phyloP scores from a whole-genome alignment of 805 yeast genomes.

The Pichia pseudocactophila region DNA sequence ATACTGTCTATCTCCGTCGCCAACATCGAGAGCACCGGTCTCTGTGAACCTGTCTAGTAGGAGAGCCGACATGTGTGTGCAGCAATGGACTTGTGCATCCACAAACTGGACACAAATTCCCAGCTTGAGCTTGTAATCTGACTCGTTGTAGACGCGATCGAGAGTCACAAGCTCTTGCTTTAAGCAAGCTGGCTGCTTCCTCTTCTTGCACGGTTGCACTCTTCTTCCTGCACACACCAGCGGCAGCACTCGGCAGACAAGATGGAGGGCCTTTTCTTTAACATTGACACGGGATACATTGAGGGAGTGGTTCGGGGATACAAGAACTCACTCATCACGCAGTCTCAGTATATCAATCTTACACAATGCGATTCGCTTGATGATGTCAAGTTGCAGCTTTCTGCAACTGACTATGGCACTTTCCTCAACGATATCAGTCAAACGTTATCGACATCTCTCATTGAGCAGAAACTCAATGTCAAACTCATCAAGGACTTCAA shows the following conservation, averaged over 20 bases:
- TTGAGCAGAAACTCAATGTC: conserved; percentile 68
- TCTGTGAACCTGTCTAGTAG: too few relatives aligned
- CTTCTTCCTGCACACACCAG: background rate
- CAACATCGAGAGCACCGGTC: too few relatives aligned
- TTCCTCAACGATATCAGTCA: conserved; percentile 76
- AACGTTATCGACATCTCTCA: conserved; percentile 76
- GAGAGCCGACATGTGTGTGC: too few relatives aligned
- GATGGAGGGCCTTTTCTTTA: conserved; percentile 96
- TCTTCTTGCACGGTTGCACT: background rate
- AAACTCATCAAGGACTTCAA: conserved; percentile 78
- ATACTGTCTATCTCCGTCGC: too few relatives aligned
- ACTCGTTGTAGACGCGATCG: too few relatives aligned
- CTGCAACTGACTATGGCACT: conserved; percentile 94
- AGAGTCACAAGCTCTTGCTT: too few relatives aligned
- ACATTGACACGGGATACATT: conserved; percentile 79
- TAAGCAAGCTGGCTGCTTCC: conserved; percentile 2
- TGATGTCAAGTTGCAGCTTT: conserved; percentile 85
- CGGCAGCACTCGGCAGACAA: too few relatives aligned
- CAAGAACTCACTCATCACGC: conserved; percentile 68
- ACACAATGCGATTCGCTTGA: conserved; percentile 95
- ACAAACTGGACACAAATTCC: too few relatives aligned
- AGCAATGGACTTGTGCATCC: too few relatives aligned
- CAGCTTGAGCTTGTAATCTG: too few relatives aligned
- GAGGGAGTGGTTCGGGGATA: conserved; percentile 96
- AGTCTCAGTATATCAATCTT: conserved; percentile 79